Base-by-base conservation (phyloP, 768 basidiomycete species). In the Boletus reticuloceps region DNA sequence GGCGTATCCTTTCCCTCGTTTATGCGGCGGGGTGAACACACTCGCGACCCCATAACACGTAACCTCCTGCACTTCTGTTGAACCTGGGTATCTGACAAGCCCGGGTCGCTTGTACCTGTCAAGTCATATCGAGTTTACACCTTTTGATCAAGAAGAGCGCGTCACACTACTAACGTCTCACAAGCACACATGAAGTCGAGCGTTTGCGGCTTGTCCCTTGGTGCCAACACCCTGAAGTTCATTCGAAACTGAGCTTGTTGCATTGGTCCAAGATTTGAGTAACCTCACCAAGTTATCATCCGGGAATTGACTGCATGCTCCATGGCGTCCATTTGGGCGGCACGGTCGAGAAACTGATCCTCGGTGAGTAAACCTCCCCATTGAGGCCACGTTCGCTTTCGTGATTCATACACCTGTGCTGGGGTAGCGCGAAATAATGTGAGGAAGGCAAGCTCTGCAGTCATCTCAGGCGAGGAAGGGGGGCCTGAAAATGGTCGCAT, bases 131-230 rank as follows among this genome's bases (percentile, higher is more conserved):
- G 14, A 46, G 5, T 47, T 17, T 12, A 8, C 25, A 58, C 37
- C 22, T 50, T 52, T 34, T 13, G 12, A 51, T 50, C n/a, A 40
- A 50, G 27, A 51, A 52, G 2, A n/a, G 31, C 16, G 11, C 14
- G 25, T 3, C 16, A 17, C 6, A 73, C 77, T 63, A 73, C 77
- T 63, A 60, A 86, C 86, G 82, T 85, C 72, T 83, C 80, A 61
- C 84, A 85, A 19, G 84, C 77, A 61, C 79, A 84, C 62, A 80
- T 65, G 62, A 85, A 86, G 48, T 82, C 75, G 5, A 84, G 57
- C 3, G 81, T 77, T 6, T 69, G 66, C 0, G 83, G 79, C 51
- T 82, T 66, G 46, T 74, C 71, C 45, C 83, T 72, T 2, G 79
- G 80, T 32, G 79, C 82, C 14, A 88, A 70, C 9, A 87, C 79